Conservation (phyloP, 495 filamentous ascomycete species). For the Thermochaetoides thermophila region DNA sequence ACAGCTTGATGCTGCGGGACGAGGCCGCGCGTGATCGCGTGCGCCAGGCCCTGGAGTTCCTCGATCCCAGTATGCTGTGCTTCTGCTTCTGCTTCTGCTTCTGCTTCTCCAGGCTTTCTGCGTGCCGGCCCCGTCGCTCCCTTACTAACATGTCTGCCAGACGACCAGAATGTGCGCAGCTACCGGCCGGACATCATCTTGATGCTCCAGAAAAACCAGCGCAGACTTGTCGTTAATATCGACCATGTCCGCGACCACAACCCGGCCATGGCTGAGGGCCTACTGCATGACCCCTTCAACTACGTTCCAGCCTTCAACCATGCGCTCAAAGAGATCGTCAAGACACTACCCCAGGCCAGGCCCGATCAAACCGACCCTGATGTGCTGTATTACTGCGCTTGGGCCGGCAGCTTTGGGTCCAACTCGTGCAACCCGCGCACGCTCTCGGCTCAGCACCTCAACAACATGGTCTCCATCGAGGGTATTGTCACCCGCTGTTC, state of each 20-base stretch:
- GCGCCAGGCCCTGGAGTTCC: slow-evolving; percentile 67
- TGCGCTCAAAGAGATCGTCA: slow-evolving; percentile 76
- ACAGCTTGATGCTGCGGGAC: slow-evolving; percentile 58
- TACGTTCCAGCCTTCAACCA: slow-evolving; percentile 73
- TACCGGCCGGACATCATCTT: slow-evolving; percentile 78
- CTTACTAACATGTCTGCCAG: slow-evolving; percentile 17
- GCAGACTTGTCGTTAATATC: slow-evolving; percentile 71
- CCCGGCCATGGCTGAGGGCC: slow-evolving; percentile 72
- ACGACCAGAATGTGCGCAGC: slow-evolving; percentile 47
- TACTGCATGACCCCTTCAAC: slow-evolving; percentile 78
- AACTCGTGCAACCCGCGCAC: slow-evolving; percentile 91
- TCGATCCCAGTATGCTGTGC: slow-evolving; percentile 60
- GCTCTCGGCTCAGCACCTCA: slow-evolving; percentile 72
- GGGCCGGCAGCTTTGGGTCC: slow-evolving; percentile 87
- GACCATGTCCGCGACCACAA: slow-evolving; percentile 90
- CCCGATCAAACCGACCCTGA: slow-evolving; percentile 35
- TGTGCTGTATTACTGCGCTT: slow-evolving; percentile 80
- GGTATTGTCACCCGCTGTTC: slow-evolving; percentile 96
- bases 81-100: background rate
- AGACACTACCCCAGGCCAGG: slow-evolving; percentile 49
- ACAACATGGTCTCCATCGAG: slow-evolving; percentile 93
- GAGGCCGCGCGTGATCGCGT: slow-evolving; percentile 69
- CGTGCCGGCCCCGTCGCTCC: slow-evolving; percentile 1
- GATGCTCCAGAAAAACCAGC: slow-evolving; percentile 80
- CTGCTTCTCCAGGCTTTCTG: background rate